Evolutionary conservation across 345 rosid genomes (phyloP), one percentile per base, ranked within the genome.

Genomic region (Eucalyptus curtisii): DNA sequence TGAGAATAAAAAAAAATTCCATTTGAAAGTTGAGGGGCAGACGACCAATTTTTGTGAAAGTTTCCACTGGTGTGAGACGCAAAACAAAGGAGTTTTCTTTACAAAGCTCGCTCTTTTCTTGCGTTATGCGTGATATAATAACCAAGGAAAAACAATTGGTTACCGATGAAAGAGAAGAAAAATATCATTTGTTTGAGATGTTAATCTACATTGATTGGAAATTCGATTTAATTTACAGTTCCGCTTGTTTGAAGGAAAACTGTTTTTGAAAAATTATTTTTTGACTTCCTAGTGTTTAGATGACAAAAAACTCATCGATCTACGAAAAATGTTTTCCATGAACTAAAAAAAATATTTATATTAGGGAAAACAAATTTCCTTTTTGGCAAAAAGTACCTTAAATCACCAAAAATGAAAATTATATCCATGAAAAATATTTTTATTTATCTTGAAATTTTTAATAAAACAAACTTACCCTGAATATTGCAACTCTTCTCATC

Each of bases 241-340:
- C 7, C 7, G 0, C 2, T 61, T 61, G 4, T 27, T 61, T 30
- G 8, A 61, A 61, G 31, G 7, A 30, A 12, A 61, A 27, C 4
- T 6, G 4, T 3, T 61, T 30, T 61, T 0, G 13, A 61, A 30
- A 61, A 61, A 13, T 30, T 3, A 3, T 61, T 30, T 61, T 61
- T 13, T 61, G 8, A 61, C 2, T 3, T 61, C 68, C 1, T 6
- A 13, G 31, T 61, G 33, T 30, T 61, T 61, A 6, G 8, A 30
- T 61, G 8, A 61, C 17, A 30, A 3, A 6, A 61, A 27, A 30
- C 4, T 61, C 14, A 61, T 61, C 33, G 1, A 61, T 61, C 31
- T 12, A 59, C n/a, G 0, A 1, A 27, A 59, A 27, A 27, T 2
- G 31, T 59, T 27, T 59, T 27, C 0, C 68, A 12, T 27, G 31